Base-by-base conservation (phyloP, 2,329 filamentous ascomycete species). In the Aspergillus oerlinghausenensis region DNA sequence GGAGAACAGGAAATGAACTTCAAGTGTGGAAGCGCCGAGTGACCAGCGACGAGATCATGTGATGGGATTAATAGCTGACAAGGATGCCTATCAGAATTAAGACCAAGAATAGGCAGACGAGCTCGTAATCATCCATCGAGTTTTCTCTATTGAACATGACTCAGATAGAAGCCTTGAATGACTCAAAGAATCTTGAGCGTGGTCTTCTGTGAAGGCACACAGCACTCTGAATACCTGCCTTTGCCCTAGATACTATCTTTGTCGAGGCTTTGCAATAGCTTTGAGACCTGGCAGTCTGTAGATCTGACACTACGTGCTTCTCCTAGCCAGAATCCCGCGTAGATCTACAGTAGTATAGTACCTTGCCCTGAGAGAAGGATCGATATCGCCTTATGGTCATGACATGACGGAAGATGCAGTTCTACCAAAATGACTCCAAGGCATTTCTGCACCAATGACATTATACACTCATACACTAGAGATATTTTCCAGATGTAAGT, bases 11-110 rank as follows among this genome's bases (percentile, higher is more conserved):
- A 29, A 29, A 35, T n/a, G 49, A 51, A 29, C 29, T 25, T 35
- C 19, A 47, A 47, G 43, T 23, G 43, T 23, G 43, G 43, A 47
- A 47, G 23, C 43, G 43, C 43, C 23, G 43, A 56, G 59, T 67
- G 61, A 73, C 59, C 59, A 51, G 59, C 32, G 4, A 38, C 32
- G 25, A 23, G 54, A 60, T 69, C 66, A 69, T 63, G 62, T 65
- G 67, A 66, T 65, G 62, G 60, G 60, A 58, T 58, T 55, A 52
- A 59, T 55, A 60, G 52, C 57, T 61, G 61, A 64, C 35, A 49
- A 52, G 57, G 60, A 54, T 53, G 52, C 38, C 55, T 51, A 11
- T 19, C 21, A 50, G 23, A 23, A 35, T 50, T 49, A 55, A 43
- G 40, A 43, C n/a, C 40, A 43, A 10, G 19, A 23, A 7, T 9